phyloP scores from a whole-genome alignment of 2,329 filamentous ascomycete genomes.

The Aurifilum marmelostoma region DNA sequence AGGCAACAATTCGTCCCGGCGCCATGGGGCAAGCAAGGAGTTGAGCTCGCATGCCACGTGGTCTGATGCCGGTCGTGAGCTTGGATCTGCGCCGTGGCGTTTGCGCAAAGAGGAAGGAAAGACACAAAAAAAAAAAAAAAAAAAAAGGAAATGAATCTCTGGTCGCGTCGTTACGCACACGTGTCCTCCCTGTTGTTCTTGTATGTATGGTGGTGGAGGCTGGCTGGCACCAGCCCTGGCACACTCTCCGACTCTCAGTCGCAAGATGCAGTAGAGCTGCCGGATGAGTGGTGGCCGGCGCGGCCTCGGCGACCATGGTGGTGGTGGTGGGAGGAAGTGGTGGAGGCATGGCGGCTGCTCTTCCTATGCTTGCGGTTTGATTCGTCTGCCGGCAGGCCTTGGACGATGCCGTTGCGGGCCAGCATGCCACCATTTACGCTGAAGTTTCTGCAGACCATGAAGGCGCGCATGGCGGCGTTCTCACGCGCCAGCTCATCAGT shows the following conservation, averaged over 20 bases:
- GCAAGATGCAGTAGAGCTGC: conserved; percentile 64
- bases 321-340: conserved; percentile 43
- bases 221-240: background rate
- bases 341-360: conserved; percentile 56
- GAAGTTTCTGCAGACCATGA: conserved; percentile 97
- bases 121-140: no score
- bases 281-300: conserved; percentile 63
- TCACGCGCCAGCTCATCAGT: conserved; percentile 84
- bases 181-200: background rate
- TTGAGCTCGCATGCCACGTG: conserved; percentile 19
- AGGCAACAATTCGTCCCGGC: background rate
- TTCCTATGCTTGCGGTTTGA: conserved; percentile 54
- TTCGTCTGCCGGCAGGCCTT: conserved; percentile 63
- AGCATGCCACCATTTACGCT: conserved; percentile 95
- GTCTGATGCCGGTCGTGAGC: background rate
- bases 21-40: background rate
- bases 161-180: background rate
- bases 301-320: conserved; percentile 49
- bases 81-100: background rate
- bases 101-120: background rate
- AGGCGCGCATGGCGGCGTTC: conserved; percentile 92
- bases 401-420: conserved; percentile 69
- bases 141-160: no score
- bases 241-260: conserved; percentile 46
- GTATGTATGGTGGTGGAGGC: conserved; percentile 17